Conservation (phyloP, 768 basidiomycete species). For the Kondoa malvinella region DNA sequence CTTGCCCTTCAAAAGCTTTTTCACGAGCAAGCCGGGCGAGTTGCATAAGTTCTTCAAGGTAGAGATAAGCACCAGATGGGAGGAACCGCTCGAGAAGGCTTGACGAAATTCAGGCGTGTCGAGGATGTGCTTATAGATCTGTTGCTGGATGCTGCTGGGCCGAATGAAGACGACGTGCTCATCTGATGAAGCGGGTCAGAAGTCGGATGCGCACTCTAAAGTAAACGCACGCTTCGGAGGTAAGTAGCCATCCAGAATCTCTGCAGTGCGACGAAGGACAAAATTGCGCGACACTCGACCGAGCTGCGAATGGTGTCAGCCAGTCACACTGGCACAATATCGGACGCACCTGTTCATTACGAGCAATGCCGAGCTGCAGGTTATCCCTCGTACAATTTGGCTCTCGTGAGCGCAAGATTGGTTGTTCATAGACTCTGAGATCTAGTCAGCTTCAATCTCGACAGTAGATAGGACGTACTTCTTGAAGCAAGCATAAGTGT, state of each 20-base stretch:
- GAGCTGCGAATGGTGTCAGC: slow-evolving; percentile 48
- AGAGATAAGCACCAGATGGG: slow-evolving; percentile 57
- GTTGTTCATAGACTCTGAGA: slow-evolving; percentile 59
- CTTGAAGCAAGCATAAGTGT: slow-evolving; percentile 32
- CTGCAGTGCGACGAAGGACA: slow-evolving; percentile 73
- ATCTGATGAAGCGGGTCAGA: slow-evolving; percentile 38
- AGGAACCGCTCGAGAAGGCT: slow-evolving; percentile 52
- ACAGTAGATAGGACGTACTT: slow-evolving; percentile 19
- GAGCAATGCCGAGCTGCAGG: slow-evolving; percentile 57
- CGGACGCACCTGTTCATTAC: slow-evolving; percentile 50
- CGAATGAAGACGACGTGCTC: slow-evolving; percentile 97
- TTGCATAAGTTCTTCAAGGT: slow-evolving; percentile 79
- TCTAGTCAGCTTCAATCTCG: neutral
- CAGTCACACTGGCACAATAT: neutral
- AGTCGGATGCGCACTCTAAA: neutral
- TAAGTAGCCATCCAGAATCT: slow-evolving; percentile 60
- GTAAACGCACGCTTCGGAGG: slow-evolving; percentile 66
- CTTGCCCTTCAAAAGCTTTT: slow-evolving; percentile 9
- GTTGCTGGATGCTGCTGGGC: slow-evolving; percentile 64
- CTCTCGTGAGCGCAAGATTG: slow-evolving; percentile 69
- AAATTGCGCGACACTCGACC: slow-evolving; percentile 35
- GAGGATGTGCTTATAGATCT: slow-evolving; percentile 61
- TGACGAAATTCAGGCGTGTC: slow-evolving; percentile 51
- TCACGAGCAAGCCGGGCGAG: slow-evolving; percentile 57
- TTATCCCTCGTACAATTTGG: slow-evolving; percentile 57